These are phyloP conservation scores for Boletellus ananas DNA, from an alignment of 768 basidiomycete species.

Conservation along the genomic window DNA sequence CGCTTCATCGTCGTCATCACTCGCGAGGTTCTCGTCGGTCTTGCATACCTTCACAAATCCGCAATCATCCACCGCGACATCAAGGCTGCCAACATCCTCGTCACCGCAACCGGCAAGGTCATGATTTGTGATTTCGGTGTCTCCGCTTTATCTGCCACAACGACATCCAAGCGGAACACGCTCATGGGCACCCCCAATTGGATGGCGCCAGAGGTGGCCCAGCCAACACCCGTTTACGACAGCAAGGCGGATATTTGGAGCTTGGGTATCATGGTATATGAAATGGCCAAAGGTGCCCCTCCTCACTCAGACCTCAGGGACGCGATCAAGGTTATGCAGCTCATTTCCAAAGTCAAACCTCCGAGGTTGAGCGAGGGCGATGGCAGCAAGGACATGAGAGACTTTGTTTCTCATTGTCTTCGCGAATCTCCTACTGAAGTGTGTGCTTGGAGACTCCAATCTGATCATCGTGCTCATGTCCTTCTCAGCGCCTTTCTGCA, in stretches of 20 bases:
- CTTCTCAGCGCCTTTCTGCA: constrained; percentile 70
- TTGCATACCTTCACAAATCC: constrained; percentile 89
- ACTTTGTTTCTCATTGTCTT: constrained; percentile 81
- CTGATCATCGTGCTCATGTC: constrained; percentile 5
- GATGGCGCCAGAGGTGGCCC: constrained; percentile 99
- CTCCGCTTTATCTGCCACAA: constrained; percentile 81
- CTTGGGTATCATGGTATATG: constrained; percentile 91
- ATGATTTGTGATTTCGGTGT: constrained; percentile 99
- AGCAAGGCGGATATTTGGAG: constrained; percentile 99
- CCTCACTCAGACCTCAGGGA: constrained; percentile 86
- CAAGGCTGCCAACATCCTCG: constrained; percentile 95
- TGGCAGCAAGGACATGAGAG: constrained; percentile 81
- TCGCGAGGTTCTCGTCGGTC: constrained; percentile 82
- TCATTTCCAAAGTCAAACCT: constrained; percentile 83
- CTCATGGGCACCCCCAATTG: constrained; percentile 97
- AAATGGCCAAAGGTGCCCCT: constrained; percentile 95
- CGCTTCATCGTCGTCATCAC: constrained; percentile 83
- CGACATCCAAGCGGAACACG: constrained; percentile 90
- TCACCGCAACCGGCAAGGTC: constrained; percentile 84
- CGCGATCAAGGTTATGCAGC: constrained; percentile 79
- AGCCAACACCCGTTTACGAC: constrained; percentile 85
- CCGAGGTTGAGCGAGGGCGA: constrained; percentile 75
- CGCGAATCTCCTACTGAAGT: constrained; percentile 80
- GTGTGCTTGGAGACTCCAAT: constrained; percentile 20
- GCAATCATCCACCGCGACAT: constrained; percentile 96